Evolutionary conservation across 202 grass and related monocot species (phyloP), one percentile per base, ranked within the genome.

Genomic region (Saccharum hybrid): DNA sequence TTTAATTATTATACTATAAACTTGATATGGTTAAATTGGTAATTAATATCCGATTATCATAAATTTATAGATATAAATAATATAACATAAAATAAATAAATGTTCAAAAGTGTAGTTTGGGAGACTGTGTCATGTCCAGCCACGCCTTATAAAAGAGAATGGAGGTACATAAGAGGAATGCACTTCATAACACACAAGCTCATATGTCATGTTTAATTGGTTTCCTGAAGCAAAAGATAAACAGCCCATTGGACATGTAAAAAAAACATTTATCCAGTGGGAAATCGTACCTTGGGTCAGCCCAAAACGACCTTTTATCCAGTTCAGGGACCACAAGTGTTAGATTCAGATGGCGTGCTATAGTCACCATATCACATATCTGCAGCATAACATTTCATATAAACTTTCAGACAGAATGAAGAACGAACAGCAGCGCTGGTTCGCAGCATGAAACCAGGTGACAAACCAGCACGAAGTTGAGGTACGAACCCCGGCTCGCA

Each of bases 281-380:
- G 67, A 88, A 75, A 87, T 10, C 61, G 64, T 81, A 97, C 91
- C 94, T 93, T 74, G 96, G 86, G 73, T 98, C 96, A 71, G 96
- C 91, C 96, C 96, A 98, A 68, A 98, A 98, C 59, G 93, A 98
- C 33, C 86, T 96, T 77, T 98, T 98, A 83, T 98, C 96, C 34
- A 98, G 91, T 91, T 98, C 91, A 66, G 96, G 93, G 46, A 98
- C 69, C 36, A 98, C 91, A 48, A 98, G 69, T 4, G 93, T 98
- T 69, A 96, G 81, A 88, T 98, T 98, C 10, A 98, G 73, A 86
- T 87, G 85, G 21, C 91, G 85, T 56, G 96, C 96, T 77, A 98
- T 89, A 11, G 96, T 94, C 62, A 98, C 96, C 96, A 98, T 96
- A 68, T 98, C 96, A 60, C 96, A 98, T 64, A 96, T 96, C 96